A percentile compares a stretch with the other conserved stretches of the same genome.
Conservation (phyloP, 176 grass and related monocot species). For the Phragmites australis region DNA sequence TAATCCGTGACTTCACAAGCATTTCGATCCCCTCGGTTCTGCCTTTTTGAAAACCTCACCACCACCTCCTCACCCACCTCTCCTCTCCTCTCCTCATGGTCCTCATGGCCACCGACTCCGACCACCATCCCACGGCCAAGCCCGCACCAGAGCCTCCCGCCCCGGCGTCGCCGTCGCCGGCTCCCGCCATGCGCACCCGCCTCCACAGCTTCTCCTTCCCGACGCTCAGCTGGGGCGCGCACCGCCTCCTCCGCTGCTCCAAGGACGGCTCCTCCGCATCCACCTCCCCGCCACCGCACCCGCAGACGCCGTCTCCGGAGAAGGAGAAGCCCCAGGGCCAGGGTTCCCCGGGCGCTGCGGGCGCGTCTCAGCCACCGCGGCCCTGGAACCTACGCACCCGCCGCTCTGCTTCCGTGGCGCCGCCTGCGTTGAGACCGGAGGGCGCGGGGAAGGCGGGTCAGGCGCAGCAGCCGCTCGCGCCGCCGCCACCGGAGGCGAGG, state of each 20-base stretch:
- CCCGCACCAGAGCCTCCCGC: background rate
- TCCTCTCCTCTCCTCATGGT: slow-evolving; percentile 24
- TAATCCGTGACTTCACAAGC: no score
- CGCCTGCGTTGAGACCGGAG: background rate
- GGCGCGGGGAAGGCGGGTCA: background rate
- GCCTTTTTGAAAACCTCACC: slow-evolving; percentile 35
- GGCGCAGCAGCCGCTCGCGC: background rate
- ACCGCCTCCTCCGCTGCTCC: slow-evolving; percentile 47
- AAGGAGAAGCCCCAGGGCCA: slow-evolving; percentile 30
- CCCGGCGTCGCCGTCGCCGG: background rate
- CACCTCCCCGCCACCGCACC: slow-evolving; percentile 9
- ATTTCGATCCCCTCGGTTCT: background rate
- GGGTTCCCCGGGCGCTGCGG: background rate
- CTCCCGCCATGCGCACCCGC: slow-evolving; percentile 2
- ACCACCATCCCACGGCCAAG: background rate
- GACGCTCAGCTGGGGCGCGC: slow-evolving; percentile 37
- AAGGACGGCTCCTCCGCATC: slow-evolving; percentile 11
- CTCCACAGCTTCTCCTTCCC: slow-evolving; percentile 46
- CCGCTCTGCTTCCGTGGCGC: slow-evolving; percentile 15
- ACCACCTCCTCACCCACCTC: background rate
- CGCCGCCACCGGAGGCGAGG: background rate
- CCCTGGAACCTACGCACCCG: slow-evolving; percentile 38
- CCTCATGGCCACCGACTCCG: slow-evolving; percentile 38
- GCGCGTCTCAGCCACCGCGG: slow-evolving; percentile 1
- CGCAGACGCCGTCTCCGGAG: slow-evolving; percentile 21